phyloP scores from a whole-genome alignment of 805 yeast genomes.

The Lachancea sp. region DNA sequence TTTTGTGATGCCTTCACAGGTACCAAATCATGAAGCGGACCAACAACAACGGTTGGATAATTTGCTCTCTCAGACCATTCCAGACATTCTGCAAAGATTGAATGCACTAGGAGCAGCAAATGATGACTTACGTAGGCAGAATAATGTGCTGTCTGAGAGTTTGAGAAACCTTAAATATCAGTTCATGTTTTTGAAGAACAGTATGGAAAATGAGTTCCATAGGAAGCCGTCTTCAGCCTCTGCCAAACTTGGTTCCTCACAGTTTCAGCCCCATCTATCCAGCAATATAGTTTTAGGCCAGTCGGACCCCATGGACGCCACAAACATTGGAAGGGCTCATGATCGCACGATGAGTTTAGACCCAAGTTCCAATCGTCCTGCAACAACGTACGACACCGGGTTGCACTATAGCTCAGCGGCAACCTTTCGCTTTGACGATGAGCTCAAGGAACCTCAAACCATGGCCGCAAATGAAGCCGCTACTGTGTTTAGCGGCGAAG shows the following conservation, averaged over 20 bases:
- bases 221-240: slow-evolving; percentile 4
- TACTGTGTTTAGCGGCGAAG: neutral
- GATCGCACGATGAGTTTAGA: neutral
- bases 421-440: neutral
- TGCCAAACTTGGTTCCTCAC: neutral
- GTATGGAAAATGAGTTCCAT: neutral
- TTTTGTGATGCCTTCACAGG: neutral
- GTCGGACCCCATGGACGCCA: slow-evolving; percentile 1
- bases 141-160: slow-evolving; percentile 3
- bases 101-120: slow-evolving; percentile 4
- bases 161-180: slow-evolving; percentile 4
- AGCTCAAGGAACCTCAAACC: neutral
- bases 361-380: neutral
- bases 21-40: neutral
- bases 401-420: neutral
- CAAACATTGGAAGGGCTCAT: neutral
- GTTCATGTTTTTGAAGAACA: neutral
- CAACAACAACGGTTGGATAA: slow-evolving; percentile 1
- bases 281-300: neutral
- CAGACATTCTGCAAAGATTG: slow-evolving; percentile 4
- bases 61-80: slow-evolving; percentile 4
- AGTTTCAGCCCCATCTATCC: neutral
- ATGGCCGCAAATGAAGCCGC: neutral
- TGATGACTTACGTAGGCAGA: slow-evolving; percentile 3
- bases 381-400: neutral